Percentiles rank a stretch among this genome's conserved stretches.
phyloP scores from a whole-genome alignment of 257 asterid species.

The Gynochthodes officinalis region DNA sequence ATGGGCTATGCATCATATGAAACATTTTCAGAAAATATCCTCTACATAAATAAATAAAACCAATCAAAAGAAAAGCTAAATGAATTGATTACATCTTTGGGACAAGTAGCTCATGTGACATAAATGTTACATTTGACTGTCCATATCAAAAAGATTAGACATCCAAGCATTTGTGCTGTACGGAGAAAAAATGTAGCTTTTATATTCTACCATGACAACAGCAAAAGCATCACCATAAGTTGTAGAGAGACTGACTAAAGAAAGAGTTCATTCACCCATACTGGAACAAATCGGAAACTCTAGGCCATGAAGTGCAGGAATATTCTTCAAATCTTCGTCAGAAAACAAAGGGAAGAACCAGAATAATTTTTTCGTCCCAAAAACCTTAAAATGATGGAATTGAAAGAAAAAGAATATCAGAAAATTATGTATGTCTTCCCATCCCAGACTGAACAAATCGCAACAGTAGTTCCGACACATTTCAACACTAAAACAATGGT shows the following conservation, averaged over 20 bases:
- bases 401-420: conserved; percentile 1
- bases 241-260: background rate
- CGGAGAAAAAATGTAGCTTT: background rate
- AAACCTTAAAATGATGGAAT: conserved; percentile 41
- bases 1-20: background rate
- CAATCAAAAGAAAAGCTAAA: background rate
- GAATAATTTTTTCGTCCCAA: conserved; percentile 53
- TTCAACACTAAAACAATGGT: background rate
- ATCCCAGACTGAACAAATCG: background rate
- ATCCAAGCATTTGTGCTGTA: background rate
- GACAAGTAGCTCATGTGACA: background rate
- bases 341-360: conserved; percentile 75
- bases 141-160: background rate
- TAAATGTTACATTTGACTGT: background rate
- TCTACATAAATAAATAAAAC: no score
- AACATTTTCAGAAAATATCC: background rate
- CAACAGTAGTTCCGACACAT: background rate
- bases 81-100: background rate
- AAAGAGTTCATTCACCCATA: conserved; percentile 30
- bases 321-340: conserved; percentile 61
- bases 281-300: conserved; percentile 61
- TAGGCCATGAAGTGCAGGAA: conserved; percentile 67
- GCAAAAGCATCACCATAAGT: background rate
- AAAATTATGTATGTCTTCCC: conserved; percentile 3
- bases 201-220: background rate